Percentiles rank a stretch among this genome's conserved stretches.
Conservation (phyloP, 192 early-diverging fungal genomes). For the Podila verticillata region DNA sequence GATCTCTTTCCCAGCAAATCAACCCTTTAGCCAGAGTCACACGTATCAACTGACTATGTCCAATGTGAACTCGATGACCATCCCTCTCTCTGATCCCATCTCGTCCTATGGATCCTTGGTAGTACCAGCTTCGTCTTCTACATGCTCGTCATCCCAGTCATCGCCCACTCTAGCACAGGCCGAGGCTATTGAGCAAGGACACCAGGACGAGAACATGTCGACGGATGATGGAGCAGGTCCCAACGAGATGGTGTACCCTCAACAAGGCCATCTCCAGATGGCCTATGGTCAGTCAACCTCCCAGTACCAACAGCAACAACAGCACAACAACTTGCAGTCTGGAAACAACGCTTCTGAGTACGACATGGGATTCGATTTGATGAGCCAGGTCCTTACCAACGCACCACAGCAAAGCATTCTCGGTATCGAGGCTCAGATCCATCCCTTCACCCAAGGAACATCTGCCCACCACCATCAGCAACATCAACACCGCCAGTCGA, state of each 20-base stretch:
- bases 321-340: neutral
- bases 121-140: slow-evolving; percentile 38
- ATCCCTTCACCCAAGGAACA: neutral
- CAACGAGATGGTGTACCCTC: no score
- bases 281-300: neutral
- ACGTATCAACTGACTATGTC: neutral
- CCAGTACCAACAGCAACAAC: neutral
- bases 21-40: neutral
- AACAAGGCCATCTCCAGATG: neutral
- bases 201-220: neutral
- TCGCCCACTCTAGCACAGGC: slow-evolving; percentile 8
- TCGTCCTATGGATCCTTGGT: slow-evolving; percentile 35
- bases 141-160: slow-evolving; percentile 16
- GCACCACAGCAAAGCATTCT: slow-evolving; percentile 1
- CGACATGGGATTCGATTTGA: neutral
- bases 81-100: slow-evolving; percentile 16
- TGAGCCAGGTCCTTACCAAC: neutral
- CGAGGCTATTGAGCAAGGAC: neutral
- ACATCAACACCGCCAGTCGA: neutral
- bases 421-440: slow-evolving; percentile 1
- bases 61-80: slow-evolving; percentile 15
- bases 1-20: slow-evolving; percentile 5
- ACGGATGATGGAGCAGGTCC: neutral
- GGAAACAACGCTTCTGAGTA: neutral
- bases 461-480: neutral